Evolutionary conservation across 2,329 filamentous ascomycete species (phyloP), one percentile per base, ranked within the genome.

Genomic region (Dactylellina sp.): DNA sequence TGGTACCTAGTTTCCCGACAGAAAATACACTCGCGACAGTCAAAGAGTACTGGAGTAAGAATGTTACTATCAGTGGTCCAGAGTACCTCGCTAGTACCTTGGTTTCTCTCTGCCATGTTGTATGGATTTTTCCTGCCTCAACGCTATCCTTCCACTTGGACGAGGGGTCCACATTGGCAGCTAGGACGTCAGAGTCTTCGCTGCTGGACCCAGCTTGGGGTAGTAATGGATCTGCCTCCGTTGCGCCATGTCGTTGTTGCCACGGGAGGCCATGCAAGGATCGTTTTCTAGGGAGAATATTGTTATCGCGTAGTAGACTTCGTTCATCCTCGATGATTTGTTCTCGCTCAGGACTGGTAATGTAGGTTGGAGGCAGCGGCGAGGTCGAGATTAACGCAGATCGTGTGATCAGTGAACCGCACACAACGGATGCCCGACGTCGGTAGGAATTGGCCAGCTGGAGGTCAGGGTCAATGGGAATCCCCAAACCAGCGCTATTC

Each of bases 41-140:
- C 79, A 95, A 86, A 32, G 91, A 93, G 80, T 94, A 94, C 80
- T 95, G 91, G 32, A 95, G 84, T 57, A 93, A 76, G 78, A 93
- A 94, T 0, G 91, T 93, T 24, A 89, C 79, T 71, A 92, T 87
- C 56, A 94, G 82, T 0, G 91, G 91, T 28, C 85, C 83, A 1
- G 90, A 89, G 80, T 93, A 93, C 75, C 86, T 84, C 28, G 86
- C 83, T 42, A 98, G 85, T 0, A 93, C 93, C 82, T 93, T 93
- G 44, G 90, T 85, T 83, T 98, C 94, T 75, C 93, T 88, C 81
- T 91, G 89, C 93, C 93, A 98, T 3, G 92, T 96, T 2, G 93
- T 97, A 60, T 89, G 89, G 76, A 98, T 93, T 79, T 88, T 86
- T 9, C 93, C 92, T 0, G 90, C 87, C 0, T 88, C 86, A 9